Evolutionary conservation across 2,329 filamentous ascomycete genomes (phyloP), one percentile per base, ranked within the genome.

Genomic region (Hymenoscyphus repandus): DNA sequence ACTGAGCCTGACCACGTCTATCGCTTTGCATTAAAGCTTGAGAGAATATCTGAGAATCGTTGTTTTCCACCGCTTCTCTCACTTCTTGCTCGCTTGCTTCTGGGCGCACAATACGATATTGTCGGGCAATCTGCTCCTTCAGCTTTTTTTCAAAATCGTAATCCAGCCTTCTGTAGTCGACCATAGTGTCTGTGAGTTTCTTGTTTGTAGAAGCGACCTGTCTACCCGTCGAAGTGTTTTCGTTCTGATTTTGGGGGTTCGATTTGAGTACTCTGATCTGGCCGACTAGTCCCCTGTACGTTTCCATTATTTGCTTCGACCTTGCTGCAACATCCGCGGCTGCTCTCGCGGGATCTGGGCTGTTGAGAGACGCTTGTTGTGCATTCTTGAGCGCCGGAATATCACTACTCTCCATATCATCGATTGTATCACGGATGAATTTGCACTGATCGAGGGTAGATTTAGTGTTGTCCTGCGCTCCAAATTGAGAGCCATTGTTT

Each of bases 21-120:
- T 86, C 86, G 67, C 83, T 88, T 72, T 85, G 82, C 74, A 95
- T 81, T 64, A 96, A 77, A 51, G 90, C 88, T 69, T 95, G 88
- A 66, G 86, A 84, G 72, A 97, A 97, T 59, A 95, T 85, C 69
- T 95, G 89, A 58, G 72, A 72, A 77, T 40, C n/a, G 60, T 79
- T 77, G 62, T 89, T 83, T 63, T 92, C 82, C 0, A 91, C 86
- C 13, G 88, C 90, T 51, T 85, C 80, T 52, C 79, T 78, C 27
- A 96, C 82, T 68, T 97, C 90, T 39, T 78, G 74, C 48, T 93
- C 88, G 27, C 81, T 79, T 2, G 89, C 89, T 51, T 95, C 84
- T 18, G 90, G 88, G 57, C 83, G 80, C 49, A 93, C 91, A 66
- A 97, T 96, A 52, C 87, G 81, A 71, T 95, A 96, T 68, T 96